phyloP scores from a whole-genome alignment of 345 rosid genomes.

The Rhodamnia rubescens region DNA sequence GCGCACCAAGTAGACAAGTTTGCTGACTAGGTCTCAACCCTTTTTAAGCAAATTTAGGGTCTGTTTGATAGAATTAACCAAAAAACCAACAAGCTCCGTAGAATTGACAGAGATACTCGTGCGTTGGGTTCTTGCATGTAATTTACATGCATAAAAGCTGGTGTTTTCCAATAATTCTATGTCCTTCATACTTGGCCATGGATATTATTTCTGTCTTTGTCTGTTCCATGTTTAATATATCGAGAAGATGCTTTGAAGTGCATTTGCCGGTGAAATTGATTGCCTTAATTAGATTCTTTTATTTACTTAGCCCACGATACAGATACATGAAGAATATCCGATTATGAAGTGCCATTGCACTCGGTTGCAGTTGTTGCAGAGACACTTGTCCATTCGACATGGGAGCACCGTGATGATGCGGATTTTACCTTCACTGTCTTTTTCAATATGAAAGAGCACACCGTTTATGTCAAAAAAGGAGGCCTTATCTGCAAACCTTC shows the following conservation, averaged over 20 bases:
- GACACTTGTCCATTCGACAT: no score
- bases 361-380: no score
- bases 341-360: background rate
- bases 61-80: no score
- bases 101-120: no score
- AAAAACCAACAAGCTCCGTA: no score
- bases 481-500: conserved; percentile 38
- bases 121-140: background rate
- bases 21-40: no score
- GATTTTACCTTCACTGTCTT: no score
- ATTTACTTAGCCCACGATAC: background rate
- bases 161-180: background rate
- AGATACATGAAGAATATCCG: background rate
- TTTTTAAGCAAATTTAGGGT: no score
- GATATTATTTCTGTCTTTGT: background rate
- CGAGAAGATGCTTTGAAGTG: background rate
- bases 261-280: background rate
- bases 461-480: conserved; percentile 27
- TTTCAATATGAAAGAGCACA: conserved; percentile 46
- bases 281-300: background rate
- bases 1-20: no score
- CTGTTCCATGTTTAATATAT: background rate
- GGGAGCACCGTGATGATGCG: no score
- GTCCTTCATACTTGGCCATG: background rate
- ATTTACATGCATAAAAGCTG: background rate